Evolutionary conservation across 805 yeast genomes (phyloP).

Genomic region (Ogataea corticis): DNA sequence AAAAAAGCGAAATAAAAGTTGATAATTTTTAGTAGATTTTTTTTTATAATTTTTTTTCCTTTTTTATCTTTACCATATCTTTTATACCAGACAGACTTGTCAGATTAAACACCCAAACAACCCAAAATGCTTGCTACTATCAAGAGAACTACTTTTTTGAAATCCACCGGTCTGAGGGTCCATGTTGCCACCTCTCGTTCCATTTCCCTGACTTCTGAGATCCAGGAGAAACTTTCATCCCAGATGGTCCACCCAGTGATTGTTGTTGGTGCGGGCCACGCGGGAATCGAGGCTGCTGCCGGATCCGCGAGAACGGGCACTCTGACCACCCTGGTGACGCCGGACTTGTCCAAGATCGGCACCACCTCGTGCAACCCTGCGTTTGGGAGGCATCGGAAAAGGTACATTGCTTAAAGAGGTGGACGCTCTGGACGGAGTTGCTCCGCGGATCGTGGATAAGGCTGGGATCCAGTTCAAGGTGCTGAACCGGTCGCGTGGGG

Average conservation of each 20-base stretch:
- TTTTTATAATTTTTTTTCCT: too few species aligned
- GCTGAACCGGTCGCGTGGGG: constrained; percentile 83
- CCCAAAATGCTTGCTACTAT: too few species aligned
- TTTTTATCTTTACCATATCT: too few species aligned
- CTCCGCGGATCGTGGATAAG: constrained; percentile 80
- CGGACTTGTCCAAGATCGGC: constrained; percentile 73
- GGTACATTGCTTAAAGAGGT: constrained; percentile 91
- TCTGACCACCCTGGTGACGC: constrained; percentile 72
- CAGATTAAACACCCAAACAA: too few species aligned
- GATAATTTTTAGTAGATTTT: too few species aligned
- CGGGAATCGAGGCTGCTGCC: constrained; percentile 97
- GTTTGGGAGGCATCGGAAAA: constrained; percentile 97
- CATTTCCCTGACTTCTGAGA: constrained; percentile 38
- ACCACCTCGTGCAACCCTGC: constrained; percentile 95
- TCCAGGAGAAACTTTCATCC: constrained; percentile 31
- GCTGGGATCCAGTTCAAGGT: constrained; percentile 93
- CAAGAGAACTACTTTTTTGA: too few species aligned
- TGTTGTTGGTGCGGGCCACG: constrained; percentile 97
- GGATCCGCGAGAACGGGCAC: constrained; percentile 88
- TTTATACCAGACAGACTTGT: too few species aligned
- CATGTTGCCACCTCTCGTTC: too few species aligned
- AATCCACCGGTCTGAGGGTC: too few species aligned
- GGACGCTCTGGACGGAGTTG: constrained; percentile 94
- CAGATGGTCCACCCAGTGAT: constrained; percentile 60
- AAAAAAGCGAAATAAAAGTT: too few species aligned